Base-by-base conservation (phyloP, 1,139 yeast species). In the Saccharomyces pastorianus region DNA sequence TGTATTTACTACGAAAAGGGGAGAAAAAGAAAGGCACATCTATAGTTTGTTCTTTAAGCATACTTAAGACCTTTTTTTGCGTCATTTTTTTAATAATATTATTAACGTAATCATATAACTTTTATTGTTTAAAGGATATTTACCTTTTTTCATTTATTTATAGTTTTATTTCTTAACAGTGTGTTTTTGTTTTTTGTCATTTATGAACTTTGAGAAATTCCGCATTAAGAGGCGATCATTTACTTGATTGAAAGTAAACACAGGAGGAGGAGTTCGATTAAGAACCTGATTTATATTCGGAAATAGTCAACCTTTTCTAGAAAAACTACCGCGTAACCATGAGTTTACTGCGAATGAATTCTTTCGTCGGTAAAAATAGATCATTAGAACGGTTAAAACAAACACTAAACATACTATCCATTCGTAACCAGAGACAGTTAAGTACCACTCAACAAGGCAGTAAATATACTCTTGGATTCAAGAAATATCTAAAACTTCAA, bases 401-500 rank as follows among this genome's bases (percentile, higher is more conserved):
- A 38, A 38, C 25, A 38, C 11, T 38, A 8, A 14, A 17, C 11
- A 38, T 38, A 14, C 6, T 38, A 17, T 38, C 42, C 23, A 3
- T 17, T 38, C 42, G 42, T 17, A 38, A 17, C 13, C 42, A 38
- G 9, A 38, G 42, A 38, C 41, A 64, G 71, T 9, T 63, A 71
- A 0, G 58, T 75, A 1, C 64, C 63, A 25, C 20, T 29, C 25
- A 17, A 26, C 65, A 67, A 8, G 80, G 80, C 0, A 61, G 76
- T 23, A 77, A 76, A 55, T 73, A 76, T 67, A 71, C 81, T 2
- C 59, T 71, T 29, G 73, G 69, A 51, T 80, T 71, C 71, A 78
- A 74, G 61, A 74, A 73, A 29, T 81, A 73, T 52, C 60, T 75
- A 26, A 59, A 64, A 52, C 60, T 74, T 2, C 66, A 73, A 1